Evolutionary conservation across 495 filamentous ascomycete species (phyloP).

Genomic region (Elaphomyces granulatus): DNA sequence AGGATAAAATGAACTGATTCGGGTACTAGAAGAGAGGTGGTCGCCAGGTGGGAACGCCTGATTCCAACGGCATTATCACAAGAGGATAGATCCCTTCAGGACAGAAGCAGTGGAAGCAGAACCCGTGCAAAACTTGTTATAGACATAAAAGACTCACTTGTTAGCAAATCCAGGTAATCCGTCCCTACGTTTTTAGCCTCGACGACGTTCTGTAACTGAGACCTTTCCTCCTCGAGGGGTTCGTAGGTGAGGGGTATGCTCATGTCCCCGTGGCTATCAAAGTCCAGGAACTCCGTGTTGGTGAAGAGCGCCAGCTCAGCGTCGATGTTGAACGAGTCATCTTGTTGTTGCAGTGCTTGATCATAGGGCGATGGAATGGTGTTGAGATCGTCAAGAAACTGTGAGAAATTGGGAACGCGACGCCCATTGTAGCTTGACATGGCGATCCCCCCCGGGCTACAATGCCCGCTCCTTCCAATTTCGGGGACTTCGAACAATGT

Average conservation of each 20-base stretch:
- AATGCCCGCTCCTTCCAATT: too few relatives aligned
- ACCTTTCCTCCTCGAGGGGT: conserved; percentile 17
- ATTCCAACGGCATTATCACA: conserved; percentile 9
- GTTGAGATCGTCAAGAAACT: conserved; percentile 80
- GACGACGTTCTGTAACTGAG: conserved; percentile 13
- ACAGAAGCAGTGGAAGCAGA: conserved; percentile 16
- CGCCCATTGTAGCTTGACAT: conserved; percentile 62
- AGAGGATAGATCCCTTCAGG: conserved; percentile 10
- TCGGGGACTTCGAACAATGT: too few relatives aligned
- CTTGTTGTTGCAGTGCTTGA: conserved; percentile 37
- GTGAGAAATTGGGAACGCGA: conserved; percentile 66
- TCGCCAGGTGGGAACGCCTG: conserved; percentile 10
- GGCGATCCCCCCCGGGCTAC: conserved; percentile 8
- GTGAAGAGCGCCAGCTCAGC: conserved; percentile 81
- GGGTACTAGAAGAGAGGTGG: conserved; percentile 15
- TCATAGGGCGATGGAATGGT: conserved; percentile 55
- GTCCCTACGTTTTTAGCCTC: conserved; percentile 19
- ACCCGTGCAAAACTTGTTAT: conserved; percentile 1
- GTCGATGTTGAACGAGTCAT: conserved; percentile 47
- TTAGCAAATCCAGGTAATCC: conserved; percentile 32
- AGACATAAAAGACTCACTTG: conserved; percentile 26
- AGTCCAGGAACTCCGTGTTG: conserved; percentile 88
- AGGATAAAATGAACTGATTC: conserved; percentile 10
- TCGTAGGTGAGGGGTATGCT: conserved; percentile 24
- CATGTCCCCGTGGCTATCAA: conserved; percentile 45